A percentile compares a stretch with the other conserved stretches of the same genome.
Conservation (phyloP, 305 asterid species). For the Andrographis paniculata region DNA sequence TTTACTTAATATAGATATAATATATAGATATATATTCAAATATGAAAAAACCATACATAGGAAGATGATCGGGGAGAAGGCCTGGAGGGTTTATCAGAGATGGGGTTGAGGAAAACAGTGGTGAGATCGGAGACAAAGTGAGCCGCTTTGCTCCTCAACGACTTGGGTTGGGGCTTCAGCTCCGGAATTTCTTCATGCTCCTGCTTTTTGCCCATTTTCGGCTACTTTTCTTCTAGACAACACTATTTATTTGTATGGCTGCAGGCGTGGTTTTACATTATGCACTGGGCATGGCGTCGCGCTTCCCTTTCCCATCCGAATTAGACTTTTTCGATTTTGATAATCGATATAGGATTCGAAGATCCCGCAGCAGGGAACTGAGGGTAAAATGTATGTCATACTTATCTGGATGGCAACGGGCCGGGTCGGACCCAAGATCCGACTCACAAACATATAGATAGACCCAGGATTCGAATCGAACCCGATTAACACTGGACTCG, state of each 20-base stretch:
- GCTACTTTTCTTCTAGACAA: conserved; percentile 1
- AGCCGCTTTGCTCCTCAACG: conserved; percentile 78
- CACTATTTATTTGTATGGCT: conserved; percentile 1
- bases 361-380: no score
- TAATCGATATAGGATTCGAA: no score
- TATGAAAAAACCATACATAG: conserved; percentile 22
- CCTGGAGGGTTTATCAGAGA: conserved; percentile 68
- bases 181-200: conserved; percentile 19
- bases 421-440: no score
- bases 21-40: background rate
- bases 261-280: no score
- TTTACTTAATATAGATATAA: background rate
- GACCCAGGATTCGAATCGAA: no score
- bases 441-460: no score
- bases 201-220: conserved; percentile 32
- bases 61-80: conserved; percentile 29
- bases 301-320: no score
- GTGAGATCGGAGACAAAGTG: conserved; percentile 93
- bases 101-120: conserved; percentile 72
- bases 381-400: no score
- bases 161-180: conserved; percentile 25
- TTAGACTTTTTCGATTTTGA: no score
- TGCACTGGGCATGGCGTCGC: no score
- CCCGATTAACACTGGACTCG: no score
- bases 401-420: no score